phyloP scores from a whole-genome alignment of 1,139 yeast genomes.

The Lodderomyces pseudojiufengensis region DNA sequence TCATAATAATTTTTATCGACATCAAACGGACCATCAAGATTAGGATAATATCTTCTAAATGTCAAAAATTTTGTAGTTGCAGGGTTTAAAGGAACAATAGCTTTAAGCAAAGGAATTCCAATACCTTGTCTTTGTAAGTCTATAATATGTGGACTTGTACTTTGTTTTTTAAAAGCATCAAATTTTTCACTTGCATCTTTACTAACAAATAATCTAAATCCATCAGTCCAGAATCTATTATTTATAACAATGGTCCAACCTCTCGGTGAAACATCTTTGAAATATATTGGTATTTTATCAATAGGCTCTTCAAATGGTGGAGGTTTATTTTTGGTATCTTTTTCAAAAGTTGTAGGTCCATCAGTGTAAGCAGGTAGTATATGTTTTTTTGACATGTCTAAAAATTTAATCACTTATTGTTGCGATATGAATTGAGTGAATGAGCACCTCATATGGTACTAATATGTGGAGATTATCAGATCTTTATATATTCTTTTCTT shows the following conservation, averaged over 20 bases:
- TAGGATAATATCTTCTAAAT: constrained; percentile 11
- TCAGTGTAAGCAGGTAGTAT: constrained; percentile 6
- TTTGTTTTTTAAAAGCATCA: constrained; percentile 10
- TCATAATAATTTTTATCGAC: constrained; percentile 10
- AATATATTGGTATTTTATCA: constrained; percentile 9
- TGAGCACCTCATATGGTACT: too few species aligned
- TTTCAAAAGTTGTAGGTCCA: background rate
- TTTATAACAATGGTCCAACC: constrained; percentile 12
- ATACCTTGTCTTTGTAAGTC: constrained; percentile 10
- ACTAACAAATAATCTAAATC: constrained; percentile 11
- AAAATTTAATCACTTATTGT: too few species aligned
- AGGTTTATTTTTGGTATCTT: background rate
- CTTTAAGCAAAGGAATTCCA: constrained; percentile 13
- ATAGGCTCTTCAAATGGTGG: constrained; percentile 2
- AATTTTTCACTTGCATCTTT: constrained; percentile 12
- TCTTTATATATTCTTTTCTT: too few species aligned
- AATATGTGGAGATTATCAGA: too few species aligned
- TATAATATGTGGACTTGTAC: constrained; percentile 1
- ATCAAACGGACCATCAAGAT: constrained; percentile 11
- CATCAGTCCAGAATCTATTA: constrained; percentile 11
- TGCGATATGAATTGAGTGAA: too few species aligned
- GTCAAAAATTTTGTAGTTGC: constrained; percentile 9
- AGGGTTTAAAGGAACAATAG: constrained; percentile 6
- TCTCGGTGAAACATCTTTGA: constrained; percentile 5
- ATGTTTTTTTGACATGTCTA: constrained; percentile 2